Percentiles rank a stretch among this genome's conserved stretches.
phyloP scores from a whole-genome alignment of 2,329 filamentous ascomycete species.

The Aspergillus sp. region DNA sequence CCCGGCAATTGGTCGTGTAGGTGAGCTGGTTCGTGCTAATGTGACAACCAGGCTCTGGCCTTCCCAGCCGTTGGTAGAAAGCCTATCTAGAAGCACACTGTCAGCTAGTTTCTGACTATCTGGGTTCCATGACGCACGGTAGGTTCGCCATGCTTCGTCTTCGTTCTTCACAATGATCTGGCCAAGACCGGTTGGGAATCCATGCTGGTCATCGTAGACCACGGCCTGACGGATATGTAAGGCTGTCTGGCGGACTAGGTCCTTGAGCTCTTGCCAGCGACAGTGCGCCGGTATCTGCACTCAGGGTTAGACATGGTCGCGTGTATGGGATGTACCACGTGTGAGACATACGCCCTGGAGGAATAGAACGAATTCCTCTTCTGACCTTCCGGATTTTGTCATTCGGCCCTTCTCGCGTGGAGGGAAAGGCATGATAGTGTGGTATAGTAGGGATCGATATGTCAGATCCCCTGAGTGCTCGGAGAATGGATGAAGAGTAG shows the following conservation, averaged over 20 bases:
- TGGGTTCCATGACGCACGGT: constrained; percentile 32
- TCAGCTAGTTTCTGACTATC: constrained; percentile 16
- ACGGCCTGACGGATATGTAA: constrained; percentile 48
- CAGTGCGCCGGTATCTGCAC: constrained; percentile 45
- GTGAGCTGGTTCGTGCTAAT: constrained; percentile 42
- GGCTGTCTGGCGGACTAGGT: constrained; percentile 47
- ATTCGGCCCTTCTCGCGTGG: constrained; percentile 36
- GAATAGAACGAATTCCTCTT: constrained; percentile 49
- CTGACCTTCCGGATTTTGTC: constrained; percentile 33
- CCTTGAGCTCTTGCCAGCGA: constrained; percentile 49
- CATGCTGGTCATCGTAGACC: constrained; percentile 47
- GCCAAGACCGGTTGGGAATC: constrained; percentile 45
- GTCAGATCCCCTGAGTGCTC: background rate
- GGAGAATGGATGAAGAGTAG: background rate
- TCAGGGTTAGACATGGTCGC: constrained; percentile 16
- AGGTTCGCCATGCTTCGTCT: constrained; percentile 48
- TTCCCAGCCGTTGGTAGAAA: constrained; percentile 47
- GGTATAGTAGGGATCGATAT: background rate
- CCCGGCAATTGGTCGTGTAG: constrained; percentile 45
- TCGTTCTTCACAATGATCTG: constrained; percentile 50
- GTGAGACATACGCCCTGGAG: constrained; percentile 42
- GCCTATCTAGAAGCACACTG: constrained; percentile 33
- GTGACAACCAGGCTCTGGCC: constrained; percentile 47
- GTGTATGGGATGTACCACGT: background rate
- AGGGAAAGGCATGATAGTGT: constrained; percentile 34